phyloP scores from a whole-genome alignment of 352 stramenopile species.

The Phytophthora pseudosyringae region DNA sequence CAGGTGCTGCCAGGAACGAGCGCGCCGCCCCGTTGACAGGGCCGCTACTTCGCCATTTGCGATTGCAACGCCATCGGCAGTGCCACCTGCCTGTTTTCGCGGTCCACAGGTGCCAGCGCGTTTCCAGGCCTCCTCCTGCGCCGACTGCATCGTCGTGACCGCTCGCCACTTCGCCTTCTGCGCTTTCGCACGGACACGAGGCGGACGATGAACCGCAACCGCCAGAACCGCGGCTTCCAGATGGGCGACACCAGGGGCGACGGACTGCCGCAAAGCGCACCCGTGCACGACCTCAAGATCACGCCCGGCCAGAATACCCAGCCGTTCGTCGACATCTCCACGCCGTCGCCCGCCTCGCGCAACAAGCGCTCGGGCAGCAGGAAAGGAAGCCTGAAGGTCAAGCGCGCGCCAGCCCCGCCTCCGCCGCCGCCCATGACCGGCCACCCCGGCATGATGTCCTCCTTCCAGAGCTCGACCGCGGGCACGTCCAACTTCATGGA shows the following conservation, averaged over 20 bases:
- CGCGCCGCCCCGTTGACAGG: too few relatives aligned
- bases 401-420: conserved; percentile 19
- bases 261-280: conserved; percentile 9
- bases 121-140: conserved; percentile 28
- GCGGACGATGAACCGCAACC: conserved; percentile 43
- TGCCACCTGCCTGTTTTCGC: conserved; percentile 35
- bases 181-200: conserved; percentile 14
- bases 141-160: conserved; percentile 27
- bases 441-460: conserved; percentile 16
- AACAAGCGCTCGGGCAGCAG: conserved; percentile 15
- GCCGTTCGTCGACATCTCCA: conserved; percentile 75
- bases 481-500: conserved; percentile 66
- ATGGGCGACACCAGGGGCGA: conserved; percentile 28
- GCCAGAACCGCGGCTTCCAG: conserved; percentile 34
- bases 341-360: conserved; percentile 46
- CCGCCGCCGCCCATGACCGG: conserved; percentile 7
- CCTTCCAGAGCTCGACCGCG: conserved; percentile 29
- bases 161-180: conserved; percentile 29
- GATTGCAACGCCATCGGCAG: conserved; percentile 29
- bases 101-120: conserved; percentile 17
- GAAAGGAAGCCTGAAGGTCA: conserved; percentile 30
- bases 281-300: conserved; percentile 47
- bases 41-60: conserved; percentile 32
- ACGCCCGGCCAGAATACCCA: conserved; percentile 55
- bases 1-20: conserved; percentile 16